phyloP scores from a whole-genome alignment of 2,329 filamentous ascomycete genomes.

The Monosporascus cannonballus region DNA sequence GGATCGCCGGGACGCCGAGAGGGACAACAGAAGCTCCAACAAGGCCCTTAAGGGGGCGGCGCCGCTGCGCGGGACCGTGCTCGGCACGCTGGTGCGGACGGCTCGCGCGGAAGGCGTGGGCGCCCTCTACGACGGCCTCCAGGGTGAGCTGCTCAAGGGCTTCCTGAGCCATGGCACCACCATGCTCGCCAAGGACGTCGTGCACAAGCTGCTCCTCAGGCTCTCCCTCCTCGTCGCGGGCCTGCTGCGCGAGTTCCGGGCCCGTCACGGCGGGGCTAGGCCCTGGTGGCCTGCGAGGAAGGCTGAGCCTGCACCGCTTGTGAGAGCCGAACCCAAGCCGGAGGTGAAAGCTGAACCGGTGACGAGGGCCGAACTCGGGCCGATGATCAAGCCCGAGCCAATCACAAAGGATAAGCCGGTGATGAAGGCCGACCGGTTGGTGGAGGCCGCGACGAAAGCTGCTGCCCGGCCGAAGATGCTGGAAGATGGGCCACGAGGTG shows the following conservation, averaged over 20 bases:
- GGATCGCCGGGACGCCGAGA: slow-evolving; percentile 15
- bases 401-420: no score
- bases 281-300: no score
- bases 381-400: no score
- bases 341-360: no score
- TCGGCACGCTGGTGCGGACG: slow-evolving; percentile 55
- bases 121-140: slow-evolving; percentile 70
- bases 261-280: background rate
- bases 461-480: background rate
- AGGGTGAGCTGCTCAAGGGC: slow-evolving; percentile 71
- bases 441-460: no score
- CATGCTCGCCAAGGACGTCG: slow-evolving; percentile 76
- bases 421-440: no score
- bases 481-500: background rate
- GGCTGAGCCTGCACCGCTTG: no score
- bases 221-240: slow-evolving; percentile 62
- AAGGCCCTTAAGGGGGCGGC: slow-evolving; percentile 16
- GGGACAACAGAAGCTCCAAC: slow-evolving; percentile 24
- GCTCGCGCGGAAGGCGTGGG: slow-evolving; percentile 57
- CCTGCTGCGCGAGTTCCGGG: slow-evolving; percentile 22
- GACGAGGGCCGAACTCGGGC: no score
- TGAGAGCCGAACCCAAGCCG: no score
- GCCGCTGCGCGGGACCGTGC: slow-evolving; percentile 45
- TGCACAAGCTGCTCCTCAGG: slow-evolving; percentile 67
- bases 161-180: slow-evolving; percentile 84